phyloP scores from a whole-genome alignment of 2,329 filamentous ascomycete species.

The Fusarium torreyae region DNA sequence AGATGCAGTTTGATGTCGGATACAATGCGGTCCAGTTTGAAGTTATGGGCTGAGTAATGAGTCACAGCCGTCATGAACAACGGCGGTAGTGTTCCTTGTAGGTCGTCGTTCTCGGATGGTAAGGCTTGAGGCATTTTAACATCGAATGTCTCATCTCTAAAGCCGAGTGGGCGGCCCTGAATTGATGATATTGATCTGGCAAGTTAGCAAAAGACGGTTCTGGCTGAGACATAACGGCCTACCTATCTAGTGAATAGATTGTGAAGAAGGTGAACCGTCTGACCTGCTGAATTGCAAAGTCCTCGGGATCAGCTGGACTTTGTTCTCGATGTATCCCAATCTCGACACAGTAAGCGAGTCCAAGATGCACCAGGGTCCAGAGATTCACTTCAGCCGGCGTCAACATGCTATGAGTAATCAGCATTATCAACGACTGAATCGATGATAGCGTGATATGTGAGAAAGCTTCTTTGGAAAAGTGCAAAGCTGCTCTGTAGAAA shows the following conservation, averaged over 20 bases:
- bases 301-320: conserved; percentile 7
- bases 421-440: conserved; percentile 53
- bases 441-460: conserved; percentile 53
- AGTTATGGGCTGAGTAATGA: conserved; percentile 49
- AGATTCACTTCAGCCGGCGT: conserved; percentile 55
- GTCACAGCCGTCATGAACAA: conserved; percentile 22
- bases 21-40: conserved; percentile 46
- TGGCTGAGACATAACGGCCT: not conserved
- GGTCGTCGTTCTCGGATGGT: not conserved
- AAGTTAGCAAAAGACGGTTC: not conserved
- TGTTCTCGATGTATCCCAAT: conserved; percentile 56
- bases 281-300: conserved; percentile 31
- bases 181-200: conserved; percentile 55
- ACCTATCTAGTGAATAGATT: conserved; percentile 56
- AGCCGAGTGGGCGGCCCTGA: conserved; percentile 56
- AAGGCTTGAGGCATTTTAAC: conserved; percentile 41
- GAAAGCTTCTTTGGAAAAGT: conserved; percentile 53
- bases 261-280: conserved; percentile 54
- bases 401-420: conserved; percentile 53
- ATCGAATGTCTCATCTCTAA: conserved; percentile 57
- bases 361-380: conserved; percentile 56
- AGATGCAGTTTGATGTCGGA: conserved; percentile 47
- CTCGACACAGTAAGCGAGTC: conserved; percentile 57
- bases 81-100: not conserved
- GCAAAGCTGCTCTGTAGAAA: conserved; percentile 54